phyloP scores from a whole-genome alignment of 352 stramenopile genomes.

The Elongisporangium anandrum region DNA sequence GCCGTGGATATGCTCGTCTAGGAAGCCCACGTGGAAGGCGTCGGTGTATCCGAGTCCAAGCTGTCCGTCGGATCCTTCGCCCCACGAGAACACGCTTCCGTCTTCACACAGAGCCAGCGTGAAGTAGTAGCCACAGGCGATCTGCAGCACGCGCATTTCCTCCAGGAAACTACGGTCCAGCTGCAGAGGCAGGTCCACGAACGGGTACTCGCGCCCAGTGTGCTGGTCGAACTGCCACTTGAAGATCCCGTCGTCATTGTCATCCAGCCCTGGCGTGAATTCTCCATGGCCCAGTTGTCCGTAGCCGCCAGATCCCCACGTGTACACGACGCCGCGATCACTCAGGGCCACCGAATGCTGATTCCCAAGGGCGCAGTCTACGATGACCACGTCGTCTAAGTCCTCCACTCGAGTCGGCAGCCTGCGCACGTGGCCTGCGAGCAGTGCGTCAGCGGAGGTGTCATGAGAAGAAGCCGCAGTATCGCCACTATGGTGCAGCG shows the following conservation, averaged over 20 bases:
- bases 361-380: conserved; percentile 40
- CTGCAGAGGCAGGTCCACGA: conserved; percentile 63
- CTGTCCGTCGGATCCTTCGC: conserved; percentile 70
- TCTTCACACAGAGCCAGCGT: conserved; percentile 66
- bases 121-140: conserved; percentile 78
- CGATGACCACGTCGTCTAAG: conserved; percentile 48
- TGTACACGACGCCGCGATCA: conserved; percentile 52
- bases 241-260: conserved; percentile 52
- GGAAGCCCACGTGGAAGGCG: conserved; percentile 57
- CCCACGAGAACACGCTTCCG: conserved; percentile 66
- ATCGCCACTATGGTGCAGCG: conserved; percentile 10
- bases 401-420: conserved; percentile 61
- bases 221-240: conserved; percentile 65
- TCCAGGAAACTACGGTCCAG: conserved; percentile 70
- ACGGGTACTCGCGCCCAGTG: conserved; percentile 56
- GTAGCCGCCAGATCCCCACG: conserved; percentile 64
- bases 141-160: conserved; percentile 60
- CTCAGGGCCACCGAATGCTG: conserved; percentile 70
- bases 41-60: conserved; percentile 62
- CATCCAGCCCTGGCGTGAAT: conserved; percentile 27
- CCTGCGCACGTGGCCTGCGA: conserved; percentile 15
- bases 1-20: conserved; percentile 63
- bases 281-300: conserved; percentile 73
- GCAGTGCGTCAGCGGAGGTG: conserved; percentile 5
- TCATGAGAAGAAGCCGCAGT: conserved; percentile 11